These are phyloP conservation scores for Xerocomellus chrysenteron DNA, from an alignment of 768 basidiomycete species.

Conservation along the genomic window DNA sequence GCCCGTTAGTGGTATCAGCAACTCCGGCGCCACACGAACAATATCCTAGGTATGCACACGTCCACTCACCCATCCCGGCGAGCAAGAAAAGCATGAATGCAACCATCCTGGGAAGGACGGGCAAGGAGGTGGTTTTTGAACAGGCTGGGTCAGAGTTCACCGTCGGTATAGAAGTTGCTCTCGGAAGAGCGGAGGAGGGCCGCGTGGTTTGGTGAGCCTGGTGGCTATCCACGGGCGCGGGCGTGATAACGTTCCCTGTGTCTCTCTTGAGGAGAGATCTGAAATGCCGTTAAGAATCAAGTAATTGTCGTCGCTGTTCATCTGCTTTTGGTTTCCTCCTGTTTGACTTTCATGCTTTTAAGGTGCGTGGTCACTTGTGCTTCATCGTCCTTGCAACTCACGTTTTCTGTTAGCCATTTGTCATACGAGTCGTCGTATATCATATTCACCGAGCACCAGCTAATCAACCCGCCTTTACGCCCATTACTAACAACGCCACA, in stretches of 20 bases:
- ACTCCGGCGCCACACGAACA: constrained; percentile 19
- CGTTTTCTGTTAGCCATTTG: not conserved
- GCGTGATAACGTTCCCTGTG: not conserved
- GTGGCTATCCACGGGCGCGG: not conserved
- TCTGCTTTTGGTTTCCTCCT: constrained; percentile 6
- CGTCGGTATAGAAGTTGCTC: constrained; percentile 31
- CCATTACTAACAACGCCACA: constrained; percentile 7
- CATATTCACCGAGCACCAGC: constrained; percentile 2
- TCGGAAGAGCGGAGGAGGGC: constrained; percentile 35
- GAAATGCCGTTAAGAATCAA: constrained; percentile 6
- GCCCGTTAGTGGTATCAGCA: constrained; percentile 23
- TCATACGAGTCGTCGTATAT: not conserved
- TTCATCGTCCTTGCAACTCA: not conserved
- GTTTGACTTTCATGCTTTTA: not conserved
- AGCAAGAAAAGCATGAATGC: constrained; percentile 13
- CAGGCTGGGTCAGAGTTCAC: constrained; percentile 27
- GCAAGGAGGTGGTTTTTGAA: constrained; percentile 27
- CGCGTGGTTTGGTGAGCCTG: constrained; percentile 29
- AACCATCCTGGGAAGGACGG: constrained; percentile 8
- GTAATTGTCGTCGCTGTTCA: constrained; percentile 20
- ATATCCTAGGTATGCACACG: constrained; percentile 31
- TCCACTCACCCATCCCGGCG: constrained; percentile 17
- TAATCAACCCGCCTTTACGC: constrained; percentile 11
- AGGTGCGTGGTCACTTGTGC: constrained; percentile 5
- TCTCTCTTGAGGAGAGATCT: not conserved